Base-by-base conservation (phyloP, 345 rosid species). In the Aethionema arabicum region DNA sequence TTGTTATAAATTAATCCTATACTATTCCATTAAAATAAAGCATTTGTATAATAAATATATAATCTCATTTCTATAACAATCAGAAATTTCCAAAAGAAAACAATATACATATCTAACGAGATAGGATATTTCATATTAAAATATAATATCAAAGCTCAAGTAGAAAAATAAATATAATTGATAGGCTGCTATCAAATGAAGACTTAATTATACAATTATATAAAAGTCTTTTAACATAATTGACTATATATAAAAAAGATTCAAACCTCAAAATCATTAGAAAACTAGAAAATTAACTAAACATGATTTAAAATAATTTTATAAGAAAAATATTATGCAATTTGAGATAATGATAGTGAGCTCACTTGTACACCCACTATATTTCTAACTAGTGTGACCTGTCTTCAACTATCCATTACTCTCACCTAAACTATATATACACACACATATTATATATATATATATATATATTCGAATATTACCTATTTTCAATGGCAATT, bases 341-440 rank as follows among this genome's bases (percentile, higher is more conserved):
- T n/a, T 56, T 54, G 63, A 60, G 70, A 76, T 59, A 59, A 59
- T 46, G 81, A 72, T 65, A 68, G 67, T 69, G 82, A 79, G 74
- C 66, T 81, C 86, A 79, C 46, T 73, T 5, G 52, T 57, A 37
- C 74, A 70, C 74, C 74, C 69, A 70, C 74, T 57, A 70, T 51
- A 60, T 63, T 70, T 63, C 40, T 57, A 63, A 56, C 42, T 14
- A 35, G 6, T 35, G 5, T 70, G 74, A 64, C 60, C 69, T 70
- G 74, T 70, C 47, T 42, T 57, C 74, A 63, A 70, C 65, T 70
- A 56, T 63, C 65, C 49, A 5, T 21, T 54, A 47, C 48, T 51
- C 69, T 70, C 69, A 64, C 70, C 66, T 51, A 64, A 63, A 57
- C 45, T 15, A 14, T 48, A 35, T 39, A 51, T 27, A 41, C 27